phyloP scores from a whole-genome alignment of 1,284 basidiomycete species.

The Pholiota adiposa region DNA sequence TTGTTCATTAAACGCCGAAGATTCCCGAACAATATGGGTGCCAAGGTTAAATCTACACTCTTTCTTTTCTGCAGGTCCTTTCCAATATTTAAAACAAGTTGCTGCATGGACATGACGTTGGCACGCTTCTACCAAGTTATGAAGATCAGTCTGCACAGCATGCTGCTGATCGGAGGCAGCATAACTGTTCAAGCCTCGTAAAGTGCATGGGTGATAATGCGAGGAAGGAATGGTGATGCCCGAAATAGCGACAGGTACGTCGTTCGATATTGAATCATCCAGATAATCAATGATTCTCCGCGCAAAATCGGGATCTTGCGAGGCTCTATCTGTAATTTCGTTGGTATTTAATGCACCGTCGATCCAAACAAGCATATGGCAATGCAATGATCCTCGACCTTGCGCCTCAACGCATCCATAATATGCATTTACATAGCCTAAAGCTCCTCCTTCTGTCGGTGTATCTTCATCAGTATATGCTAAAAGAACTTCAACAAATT shows the following conservation, averaged over 20 bases:
- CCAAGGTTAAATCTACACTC: slow-evolving; percentile 38
- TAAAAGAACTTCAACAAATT: slow-evolving; percentile 35
- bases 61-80: slow-evolving; percentile 22
- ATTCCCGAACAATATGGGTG: slow-evolving; percentile 2
- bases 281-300: slow-evolving; percentile 31
- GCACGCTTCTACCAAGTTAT: slow-evolving; percentile 26
- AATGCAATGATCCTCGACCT: slow-evolving; percentile 43
- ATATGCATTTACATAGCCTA: slow-evolving; percentile 38
- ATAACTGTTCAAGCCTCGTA: slow-evolving; percentile 15
- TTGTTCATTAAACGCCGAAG: slow-evolving; percentile 30
- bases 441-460: slow-evolving; percentile 28
- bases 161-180: background rate
- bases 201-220: slow-evolving; percentile 28
- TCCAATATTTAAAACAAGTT: slow-evolving; percentile 44
- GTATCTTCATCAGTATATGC: slow-evolving; percentile 23
- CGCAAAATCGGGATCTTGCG: slow-evolving; percentile 28
- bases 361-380: slow-evolving; percentile 49
- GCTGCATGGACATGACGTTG: slow-evolving; percentile 36
- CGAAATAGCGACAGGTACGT: slow-evolving; percentile 19
- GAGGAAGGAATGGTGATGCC: slow-evolving; percentile 7
- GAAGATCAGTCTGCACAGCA: slow-evolving; percentile 24
- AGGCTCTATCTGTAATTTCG: slow-evolving; percentile 31
- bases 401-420: slow-evolving; percentile 49
- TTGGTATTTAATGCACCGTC: slow-evolving; percentile 39
- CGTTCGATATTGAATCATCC: slow-evolving; percentile 33